These are phyloP conservation scores for Urochloa ruziziensis DNA, from an alignment of 176 grass and related monocot species.

Conservation along the genomic window DNA sequence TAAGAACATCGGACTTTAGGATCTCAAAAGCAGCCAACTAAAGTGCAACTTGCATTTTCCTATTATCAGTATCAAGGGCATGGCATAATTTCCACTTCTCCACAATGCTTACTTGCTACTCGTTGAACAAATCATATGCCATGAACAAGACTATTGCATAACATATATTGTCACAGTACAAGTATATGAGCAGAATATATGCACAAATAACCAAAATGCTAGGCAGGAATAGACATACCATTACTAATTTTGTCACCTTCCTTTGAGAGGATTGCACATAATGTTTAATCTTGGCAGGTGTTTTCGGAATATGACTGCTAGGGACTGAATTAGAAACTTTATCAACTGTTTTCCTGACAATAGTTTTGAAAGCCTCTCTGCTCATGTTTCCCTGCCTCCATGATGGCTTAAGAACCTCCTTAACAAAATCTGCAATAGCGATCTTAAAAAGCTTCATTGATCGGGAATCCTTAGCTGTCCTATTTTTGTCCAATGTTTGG, in stretches of 20 bases:
- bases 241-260: constrained; percentile 96
- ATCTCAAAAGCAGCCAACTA: constrained; percentile 24
- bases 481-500: constrained; percentile 56
- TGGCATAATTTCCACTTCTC: background rate
- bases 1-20: background rate
- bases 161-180: background rate
- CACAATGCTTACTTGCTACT: constrained; percentile 1
- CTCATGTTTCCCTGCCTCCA: constrained; percentile 98
- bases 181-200: constrained; percentile 31
- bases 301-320: constrained; percentile 80
- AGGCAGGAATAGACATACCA: constrained; percentile 60
- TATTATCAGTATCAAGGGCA: constrained; percentile 22
- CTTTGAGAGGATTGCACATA: constrained; percentile 82
- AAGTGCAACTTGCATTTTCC: background rate
- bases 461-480: constrained; percentile 69
- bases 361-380: constrained; percentile 93
- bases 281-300: constrained; percentile 79
- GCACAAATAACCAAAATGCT: constrained; percentile 24
- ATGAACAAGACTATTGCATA: constrained; percentile 3
- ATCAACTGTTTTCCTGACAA: constrained; percentile 98
- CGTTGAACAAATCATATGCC: background rate
- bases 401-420: constrained; percentile 91
- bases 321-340: constrained; percentile 84
- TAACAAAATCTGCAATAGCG: constrained; percentile 95
- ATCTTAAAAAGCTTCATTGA: constrained; percentile 89